Evolutionary conservation across 768 basidiomycete genomes (phyloP), one percentile per base, ranked within the genome.

Genomic region (Lentinula sp.): DNA sequence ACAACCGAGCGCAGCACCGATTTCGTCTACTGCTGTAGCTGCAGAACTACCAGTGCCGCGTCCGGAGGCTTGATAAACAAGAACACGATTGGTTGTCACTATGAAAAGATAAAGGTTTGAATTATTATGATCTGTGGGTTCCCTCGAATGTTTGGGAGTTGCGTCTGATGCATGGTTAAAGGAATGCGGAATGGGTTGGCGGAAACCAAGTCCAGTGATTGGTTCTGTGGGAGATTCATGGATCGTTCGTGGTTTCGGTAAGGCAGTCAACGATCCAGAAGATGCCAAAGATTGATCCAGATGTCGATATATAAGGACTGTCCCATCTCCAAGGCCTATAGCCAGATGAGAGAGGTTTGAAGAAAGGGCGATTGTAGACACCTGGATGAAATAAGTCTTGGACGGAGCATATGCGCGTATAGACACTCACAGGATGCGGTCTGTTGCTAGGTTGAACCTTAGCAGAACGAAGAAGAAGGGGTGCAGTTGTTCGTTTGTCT

Each of bases 281-380:
- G 91, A 84, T 2, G 87, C 81, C 37, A 96, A 78, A 1, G 94
- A 94, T 70, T 98, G 95, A 70, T 95, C 89, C 18, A 98, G 78
- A 68, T 98, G 93, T 6, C 93, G 86, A 70, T 93, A 96, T 15
- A 97, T 79, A 8, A 98, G 80, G 15, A 97, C 95, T 0, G 91
- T 91, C 28, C 97, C 97, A 68, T 98, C 95, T 5, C 87, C 94
- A n/a, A 98, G 83, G 13, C 95, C 97, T 43, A 98, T 83, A 5
- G 95, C 89, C 28, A 99, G 84, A 70, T 95, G 91, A 0, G 91
- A 84, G 3, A 97, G 78, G 16, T 82, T 81, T 5, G 84, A 75
- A 0, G 95, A 90, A 21, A 95, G 76, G 0, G 95, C 91, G 45
- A 97, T 76, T 1, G 88, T 84, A 2, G 92, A 86, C 10, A 95